Conservation (phyloP, 352 stramenopile genomes). For the Phytophthora quininea region DNA sequence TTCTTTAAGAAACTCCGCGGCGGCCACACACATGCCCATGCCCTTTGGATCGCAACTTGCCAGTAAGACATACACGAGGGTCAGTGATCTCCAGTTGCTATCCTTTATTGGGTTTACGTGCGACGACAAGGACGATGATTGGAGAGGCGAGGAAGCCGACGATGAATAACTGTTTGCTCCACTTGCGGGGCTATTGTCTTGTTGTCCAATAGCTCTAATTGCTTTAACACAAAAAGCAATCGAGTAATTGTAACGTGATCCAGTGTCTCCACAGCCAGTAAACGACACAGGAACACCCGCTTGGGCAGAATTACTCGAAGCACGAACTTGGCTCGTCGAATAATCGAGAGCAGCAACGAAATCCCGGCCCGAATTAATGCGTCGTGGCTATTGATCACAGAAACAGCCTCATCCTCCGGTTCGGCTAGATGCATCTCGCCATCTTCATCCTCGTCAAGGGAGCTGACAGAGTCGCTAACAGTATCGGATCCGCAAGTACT, state of each 20-base stretch:
- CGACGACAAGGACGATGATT: conserved; percentile 22
- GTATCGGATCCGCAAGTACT: conserved; percentile 60
- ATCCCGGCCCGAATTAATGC: conserved; percentile 73
- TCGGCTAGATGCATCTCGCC: conserved; percentile 28
- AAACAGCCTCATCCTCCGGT: conserved; percentile 64
- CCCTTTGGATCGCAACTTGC: conserved; percentile 82
- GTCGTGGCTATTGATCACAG: conserved; percentile 68
- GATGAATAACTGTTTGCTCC: conserved; percentile 8
- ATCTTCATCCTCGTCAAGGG: conserved; percentile 37
- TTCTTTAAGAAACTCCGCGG: conserved; percentile 79
- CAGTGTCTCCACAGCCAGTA: conserved; percentile 75
- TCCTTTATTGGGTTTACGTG: conserved; percentile 43
- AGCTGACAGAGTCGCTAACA: conserved; percentile 58
- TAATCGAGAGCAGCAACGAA: conserved; percentile 71
- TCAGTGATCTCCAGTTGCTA: conserved; percentile 73
- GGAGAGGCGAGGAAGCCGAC: conserved; percentile 9
- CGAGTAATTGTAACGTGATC: conserved; percentile 75
- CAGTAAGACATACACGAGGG: conserved; percentile 72
- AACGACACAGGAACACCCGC: conserved; percentile 70
- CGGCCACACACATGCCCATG: conserved; percentile 72
- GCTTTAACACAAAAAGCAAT: conserved; percentile 70
- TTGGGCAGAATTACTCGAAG: conserved; percentile 70
- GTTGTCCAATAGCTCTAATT: conserved; percentile 57
- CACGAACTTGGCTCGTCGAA: conserved; percentile 73
- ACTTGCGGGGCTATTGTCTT: conserved; percentile 8